Conservation (phyloP, 208 protist species). For the Porcisia hertigi region DNA sequence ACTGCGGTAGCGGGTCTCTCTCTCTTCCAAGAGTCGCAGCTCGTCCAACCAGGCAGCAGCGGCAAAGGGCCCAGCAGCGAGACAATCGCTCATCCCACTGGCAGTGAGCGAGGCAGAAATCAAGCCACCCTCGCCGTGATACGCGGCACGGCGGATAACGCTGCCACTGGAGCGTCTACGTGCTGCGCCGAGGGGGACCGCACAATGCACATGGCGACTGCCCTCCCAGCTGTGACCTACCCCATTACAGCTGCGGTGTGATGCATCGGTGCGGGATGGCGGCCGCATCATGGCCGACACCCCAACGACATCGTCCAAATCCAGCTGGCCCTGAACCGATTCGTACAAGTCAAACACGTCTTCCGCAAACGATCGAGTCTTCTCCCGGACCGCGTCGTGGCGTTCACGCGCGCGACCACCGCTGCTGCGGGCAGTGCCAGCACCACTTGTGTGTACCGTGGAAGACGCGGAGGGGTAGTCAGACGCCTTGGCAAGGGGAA, state of each 20-base stretch:
- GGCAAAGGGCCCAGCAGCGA: background rate
- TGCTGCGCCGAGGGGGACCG: background rate
- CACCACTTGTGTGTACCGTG: background rate
- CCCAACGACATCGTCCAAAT: conserved; percentile 27
- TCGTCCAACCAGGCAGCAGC: conserved; percentile 10
- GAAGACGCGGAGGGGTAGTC: conserved; percentile 5
- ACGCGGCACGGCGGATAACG: background rate
- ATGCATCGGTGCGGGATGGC: background rate
- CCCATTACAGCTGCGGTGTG: background rate
- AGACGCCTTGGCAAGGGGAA: conserved; percentile 33
- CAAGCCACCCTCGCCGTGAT: background rate
- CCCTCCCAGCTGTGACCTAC: too few species aligned
- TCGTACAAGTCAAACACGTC: conserved; percentile 23
- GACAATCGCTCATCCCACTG: background rate
- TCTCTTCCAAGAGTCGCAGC: conserved; percentile 20
- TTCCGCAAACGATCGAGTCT: conserved; percentile 13
- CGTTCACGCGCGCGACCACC: conserved; percentile 25
- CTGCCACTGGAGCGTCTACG: background rate
- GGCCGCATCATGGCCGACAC: conserved; percentile 19
- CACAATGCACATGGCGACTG: background rate
- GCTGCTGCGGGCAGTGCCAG: background rate
- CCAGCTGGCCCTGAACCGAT: conserved; percentile 19
- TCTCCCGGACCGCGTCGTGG: conserved; percentile 16
- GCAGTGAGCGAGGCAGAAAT: too few species aligned
- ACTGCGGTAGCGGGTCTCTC: background rate